Percentiles rank a stretch among this genome's conserved stretches.
These are phyloP conservation scores for Penicillium nucicola DNA, from an alignment of 495 filamentous ascomycete species.

Conservation along the genomic window DNA sequence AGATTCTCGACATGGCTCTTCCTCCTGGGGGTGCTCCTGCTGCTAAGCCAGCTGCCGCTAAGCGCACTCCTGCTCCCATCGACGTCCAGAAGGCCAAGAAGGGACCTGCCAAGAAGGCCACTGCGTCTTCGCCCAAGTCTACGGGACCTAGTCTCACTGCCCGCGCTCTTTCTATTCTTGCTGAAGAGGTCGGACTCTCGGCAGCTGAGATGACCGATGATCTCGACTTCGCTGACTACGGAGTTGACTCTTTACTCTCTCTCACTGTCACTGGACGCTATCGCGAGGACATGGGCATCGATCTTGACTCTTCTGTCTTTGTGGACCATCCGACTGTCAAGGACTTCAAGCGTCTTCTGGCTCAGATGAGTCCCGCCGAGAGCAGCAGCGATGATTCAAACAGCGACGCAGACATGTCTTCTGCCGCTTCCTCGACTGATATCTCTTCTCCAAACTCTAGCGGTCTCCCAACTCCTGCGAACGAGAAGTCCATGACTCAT, in stretches of 20 bases:
- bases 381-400: conserved; percentile 30
- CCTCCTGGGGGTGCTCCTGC: conserved; percentile 51
- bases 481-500: conserved; percentile 28
- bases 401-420: conserved; percentile 34
- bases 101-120: conserved; percentile 29
- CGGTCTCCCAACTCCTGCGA: conserved; percentile 28
- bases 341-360: conserved; percentile 57
- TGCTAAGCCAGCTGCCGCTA: conserved; percentile 20
- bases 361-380: conserved; percentile 36
- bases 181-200: conserved; percentile 62
- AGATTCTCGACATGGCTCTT: conserved; percentile 62
- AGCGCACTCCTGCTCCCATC: conserved; percentile 32
- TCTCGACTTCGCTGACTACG: conserved; percentile 48
- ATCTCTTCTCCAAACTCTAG: conserved; percentile 34
- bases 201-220: conserved; percentile 57
- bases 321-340: conserved; percentile 57
- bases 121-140: conserved; percentile 25
- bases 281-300: conserved; percentile 49
- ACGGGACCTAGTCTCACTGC: conserved; percentile 25
- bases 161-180: conserved; percentile 58
- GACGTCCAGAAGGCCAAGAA: conserved; percentile 34
- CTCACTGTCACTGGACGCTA: conserved; percentile 46
- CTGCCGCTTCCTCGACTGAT: conserved; percentile 28
- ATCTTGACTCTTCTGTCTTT: conserved; percentile 52
- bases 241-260: conserved; percentile 53